These are phyloP conservation scores for Backusella morwellensis DNA, from an alignment of 192 early-diverging fungal genomes.

Conservation along the genomic window DNA sequence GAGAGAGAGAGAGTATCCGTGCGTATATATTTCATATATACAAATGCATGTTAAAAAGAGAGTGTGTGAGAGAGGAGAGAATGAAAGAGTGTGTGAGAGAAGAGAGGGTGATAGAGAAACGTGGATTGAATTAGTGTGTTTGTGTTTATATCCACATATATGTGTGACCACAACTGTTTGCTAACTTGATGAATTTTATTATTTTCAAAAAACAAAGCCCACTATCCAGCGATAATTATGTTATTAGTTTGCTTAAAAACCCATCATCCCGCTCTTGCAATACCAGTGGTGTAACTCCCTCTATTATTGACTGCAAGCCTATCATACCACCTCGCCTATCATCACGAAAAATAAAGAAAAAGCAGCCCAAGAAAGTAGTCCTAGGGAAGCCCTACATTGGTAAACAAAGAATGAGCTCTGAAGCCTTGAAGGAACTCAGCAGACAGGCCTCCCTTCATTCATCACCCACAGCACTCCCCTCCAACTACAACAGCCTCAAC, in stretches of 20 bases:
- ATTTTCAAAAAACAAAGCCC: background rate
- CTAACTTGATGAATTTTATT: background rate
- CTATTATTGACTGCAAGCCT: conserved; percentile 1
- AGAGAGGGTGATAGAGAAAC: background rate
- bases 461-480: background rate
- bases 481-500: background rate
- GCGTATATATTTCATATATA: background rate
- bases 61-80: background rate
- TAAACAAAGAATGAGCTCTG: conserved; percentile 9
- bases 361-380: background rate
- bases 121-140: background rate
- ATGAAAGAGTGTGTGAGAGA: background rate
- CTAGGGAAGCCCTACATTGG: background rate
- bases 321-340: conserved; percentile 1
- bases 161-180: background rate
- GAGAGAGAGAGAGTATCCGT: background rate
- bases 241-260: background rate
- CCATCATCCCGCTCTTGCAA: background rate
- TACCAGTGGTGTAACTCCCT: background rate
- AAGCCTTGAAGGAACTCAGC: conserved; percentile 9
- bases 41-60: background rate
- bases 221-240: background rate
- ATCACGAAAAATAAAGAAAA: conserved; percentile 13
- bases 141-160: background rate
- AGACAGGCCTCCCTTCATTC: background rate